Base-by-base conservation (phyloP, 768 basidiomycete genomes). In the Tricholoma saponaceum region DNA sequence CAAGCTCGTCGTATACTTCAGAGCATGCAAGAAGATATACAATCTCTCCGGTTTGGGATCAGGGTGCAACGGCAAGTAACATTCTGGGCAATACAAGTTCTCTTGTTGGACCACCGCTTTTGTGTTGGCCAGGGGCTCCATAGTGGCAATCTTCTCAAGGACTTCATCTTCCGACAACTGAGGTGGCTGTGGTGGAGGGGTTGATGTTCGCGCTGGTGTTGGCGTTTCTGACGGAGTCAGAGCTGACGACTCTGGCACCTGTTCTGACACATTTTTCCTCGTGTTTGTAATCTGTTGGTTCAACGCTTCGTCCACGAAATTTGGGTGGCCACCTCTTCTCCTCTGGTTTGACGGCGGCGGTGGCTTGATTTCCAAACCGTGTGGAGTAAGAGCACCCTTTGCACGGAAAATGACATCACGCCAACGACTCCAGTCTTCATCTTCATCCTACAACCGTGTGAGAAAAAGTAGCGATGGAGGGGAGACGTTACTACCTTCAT, bases 11-110 rank as follows among this genome's bases (percentile, higher is more conserved):
- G 86, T 90, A 71, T 95, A 98, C 64, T 82, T 82, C 66, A 90
- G 71, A 25, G 97, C 95, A 66, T 99, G 97, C 67, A 99, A 73
- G 73, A 95, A 99, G 62, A 99, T 98, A 72, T 93, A 98, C 56
- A 98, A 76, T 59, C 85, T 85, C 69, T 95, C 92, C 2, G 95
- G 95, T 66, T 83, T 85, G 1, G 96, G 97, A 72, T 99, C 97
- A 10, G 94, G 92, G 57, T 95, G 87, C 23, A 98, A 73, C 14
- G 97, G 97, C 47, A 97, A 77, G 70, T 90, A 98, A 69, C 96
- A 99, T 67, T 93, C 91, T 1, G 83, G 77, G 69, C 96, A 99
- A 73, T 92, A 97, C 18, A 80, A 65, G 55, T 78, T 76, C 37
- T 81, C 77, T 13, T 68, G 67, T 52, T 75, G 65, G 39, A 73